phyloP scores from a whole-genome alignment of 345 rosid genomes.

The Gossypium ekmanianum region DNA sequence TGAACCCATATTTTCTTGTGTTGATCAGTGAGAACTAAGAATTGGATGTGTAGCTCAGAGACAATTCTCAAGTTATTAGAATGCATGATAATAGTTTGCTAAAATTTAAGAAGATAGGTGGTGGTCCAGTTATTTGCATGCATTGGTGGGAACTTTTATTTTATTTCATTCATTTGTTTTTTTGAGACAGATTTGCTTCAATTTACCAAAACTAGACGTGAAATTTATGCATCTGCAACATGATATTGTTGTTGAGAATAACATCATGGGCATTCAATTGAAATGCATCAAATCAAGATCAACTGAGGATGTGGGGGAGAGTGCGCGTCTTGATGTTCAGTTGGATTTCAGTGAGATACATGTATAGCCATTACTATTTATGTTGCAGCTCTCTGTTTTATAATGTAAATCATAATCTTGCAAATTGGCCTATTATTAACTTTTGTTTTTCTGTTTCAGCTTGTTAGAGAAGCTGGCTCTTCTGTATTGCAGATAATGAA shows the following conservation, averaged over 20 bases:
- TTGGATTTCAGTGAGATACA: slow-evolving; percentile 93
- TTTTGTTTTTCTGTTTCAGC: slow-evolving; percentile 50
- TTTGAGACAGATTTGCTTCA: slow-evolving; percentile 60
- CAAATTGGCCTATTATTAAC: slow-evolving; percentile 18
- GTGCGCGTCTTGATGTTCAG: slow-evolving; percentile 84
- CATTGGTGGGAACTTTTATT: not conserved
- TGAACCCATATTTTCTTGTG: not conserved
- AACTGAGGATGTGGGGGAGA: slow-evolving; percentile 85
- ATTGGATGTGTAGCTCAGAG: not conserved
- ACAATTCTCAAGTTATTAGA: not conserved
- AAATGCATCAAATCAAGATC: slow-evolving; percentile 63
- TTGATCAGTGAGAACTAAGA: not conserved
- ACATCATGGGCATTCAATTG: slow-evolving; percentile 78
- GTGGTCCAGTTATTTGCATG: not conserved
- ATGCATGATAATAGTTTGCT: not conserved
- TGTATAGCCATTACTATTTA: slow-evolving; percentile 39
- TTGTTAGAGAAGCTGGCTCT: slow-evolving; percentile 69
- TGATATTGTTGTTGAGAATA: slow-evolving; percentile 61
- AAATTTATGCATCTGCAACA: slow-evolving; percentile 69
- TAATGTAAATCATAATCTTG: slow-evolving; percentile 14
- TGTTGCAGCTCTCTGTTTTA: slow-evolving; percentile 27
- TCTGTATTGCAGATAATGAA: slow-evolving; percentile 87
- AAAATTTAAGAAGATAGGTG: not conserved
- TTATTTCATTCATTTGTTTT: slow-evolving; percentile 1
- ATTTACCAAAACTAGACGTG: slow-evolving; percentile 75